phyloP scores from a whole-genome alignment of 2,329 filamentous ascomycete genomes.

The Aspergillus aculeatinus region DNA sequence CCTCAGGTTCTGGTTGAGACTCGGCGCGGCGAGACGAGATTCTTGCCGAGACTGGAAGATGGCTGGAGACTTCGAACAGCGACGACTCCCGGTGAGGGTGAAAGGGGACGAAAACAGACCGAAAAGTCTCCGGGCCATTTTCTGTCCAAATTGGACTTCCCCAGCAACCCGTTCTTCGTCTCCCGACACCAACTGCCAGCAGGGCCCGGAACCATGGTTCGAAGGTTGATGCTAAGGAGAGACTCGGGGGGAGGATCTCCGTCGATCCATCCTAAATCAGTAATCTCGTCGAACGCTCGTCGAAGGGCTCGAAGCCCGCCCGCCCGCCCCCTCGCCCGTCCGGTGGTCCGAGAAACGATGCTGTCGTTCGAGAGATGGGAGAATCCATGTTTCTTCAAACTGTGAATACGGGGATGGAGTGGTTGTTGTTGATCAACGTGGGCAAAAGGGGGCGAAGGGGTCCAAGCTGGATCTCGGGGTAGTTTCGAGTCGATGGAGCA shows the following conservation, averaged over 20 bases:
- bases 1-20: background rate
- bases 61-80: background rate
- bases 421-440: background rate
- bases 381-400: background rate
- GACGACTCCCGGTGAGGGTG: background rate
- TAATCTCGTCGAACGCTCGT: slow-evolving; percentile 11
- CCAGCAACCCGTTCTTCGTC: background rate
- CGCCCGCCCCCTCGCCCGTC: too few relatives aligned
- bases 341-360: background rate
- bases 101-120: background rate
- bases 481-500: background rate
- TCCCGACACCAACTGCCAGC: background rate
- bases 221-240: background rate
- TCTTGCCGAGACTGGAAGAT: background rate
- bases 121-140: background rate
- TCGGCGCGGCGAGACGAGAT: background rate
- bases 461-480: background rate
- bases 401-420: background rate
- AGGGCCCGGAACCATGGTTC: slow-evolving; percentile 1
- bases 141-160: background rate
- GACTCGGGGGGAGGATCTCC: background rate
- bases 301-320: background rate
- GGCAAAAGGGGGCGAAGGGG: background rate
- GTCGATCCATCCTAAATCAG: slow-evolving; percentile 11
- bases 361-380: too few relatives aligned